Conservation (phyloP, 2,329 filamentous ascomycete species). For the Fusarium torreyae region DNA sequence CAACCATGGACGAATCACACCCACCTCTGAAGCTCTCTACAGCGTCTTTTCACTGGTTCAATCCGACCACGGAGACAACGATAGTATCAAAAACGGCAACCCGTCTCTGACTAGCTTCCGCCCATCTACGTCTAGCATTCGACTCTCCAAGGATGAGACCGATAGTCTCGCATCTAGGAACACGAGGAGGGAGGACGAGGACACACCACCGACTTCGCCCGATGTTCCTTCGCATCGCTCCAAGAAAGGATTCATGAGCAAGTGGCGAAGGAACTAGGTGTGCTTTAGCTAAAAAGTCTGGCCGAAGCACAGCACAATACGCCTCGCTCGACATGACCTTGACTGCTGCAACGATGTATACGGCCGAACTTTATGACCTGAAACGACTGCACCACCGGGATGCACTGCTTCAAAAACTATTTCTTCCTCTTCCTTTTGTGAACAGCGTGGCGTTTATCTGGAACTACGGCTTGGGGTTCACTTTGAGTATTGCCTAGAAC, state of each 20-base stretch:
- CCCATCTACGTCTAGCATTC: slow-evolving; percentile 53
- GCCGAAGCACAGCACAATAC: slow-evolving; percentile 19
- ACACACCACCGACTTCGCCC: slow-evolving; percentile 57
- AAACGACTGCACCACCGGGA: slow-evolving; percentile 40
- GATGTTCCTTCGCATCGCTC: slow-evolving; percentile 51
- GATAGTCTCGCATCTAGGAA: slow-evolving; percentile 56
- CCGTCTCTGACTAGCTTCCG: slow-evolving; percentile 51
- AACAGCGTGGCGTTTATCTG: slow-evolving; percentile 45
- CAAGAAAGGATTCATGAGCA: slow-evolving; percentile 49
- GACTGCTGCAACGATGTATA: slow-evolving; percentile 35
- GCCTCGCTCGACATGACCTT: slow-evolving; percentile 27
- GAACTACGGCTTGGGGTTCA: slow-evolving; percentile 12
- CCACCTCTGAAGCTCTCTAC: slow-evolving; percentile 53
- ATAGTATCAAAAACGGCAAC: slow-evolving; percentile 44
- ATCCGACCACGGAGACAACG: slow-evolving; percentile 44
- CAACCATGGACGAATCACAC: slow-evolving; percentile 62
- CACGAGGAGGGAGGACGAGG: slow-evolving; percentile 50
- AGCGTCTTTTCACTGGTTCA: slow-evolving; percentile 54
- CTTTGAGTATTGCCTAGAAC: slow-evolving; percentile 8
- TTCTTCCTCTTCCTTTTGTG: slow-evolving; percentile 34
- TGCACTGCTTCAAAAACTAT: slow-evolving; percentile 20
- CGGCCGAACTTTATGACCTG: slow-evolving; percentile 41
- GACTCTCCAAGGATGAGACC: slow-evolving; percentile 56
- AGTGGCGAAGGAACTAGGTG: slow-evolving; percentile 45
- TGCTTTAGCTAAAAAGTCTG: slow-evolving; percentile 11